These are phyloP conservation scores for Senecio squalidus DNA, from an alignment of 140 eudicot species.

Conservation along the genomic window DNA sequence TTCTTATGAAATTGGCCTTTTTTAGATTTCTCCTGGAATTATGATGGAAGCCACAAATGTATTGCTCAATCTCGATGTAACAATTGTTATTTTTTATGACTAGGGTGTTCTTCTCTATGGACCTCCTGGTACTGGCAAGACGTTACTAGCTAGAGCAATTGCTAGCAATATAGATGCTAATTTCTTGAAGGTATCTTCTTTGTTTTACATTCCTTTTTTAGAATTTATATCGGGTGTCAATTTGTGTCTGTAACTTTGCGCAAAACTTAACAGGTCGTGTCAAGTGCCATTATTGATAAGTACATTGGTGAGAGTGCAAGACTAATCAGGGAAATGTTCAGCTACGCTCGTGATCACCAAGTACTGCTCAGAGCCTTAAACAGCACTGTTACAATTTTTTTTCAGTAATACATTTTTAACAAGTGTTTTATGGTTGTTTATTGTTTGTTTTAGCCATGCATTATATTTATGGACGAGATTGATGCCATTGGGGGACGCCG, in stretches of 20 bases:
- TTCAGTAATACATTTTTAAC: background rate
- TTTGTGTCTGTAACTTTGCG: slow-evolving; percentile 5
- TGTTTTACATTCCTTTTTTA: background rate
- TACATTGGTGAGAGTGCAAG: slow-evolving; percentile 99
- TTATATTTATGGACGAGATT: slow-evolving; percentile 97
- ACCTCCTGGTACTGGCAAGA: slow-evolving; percentile 99
- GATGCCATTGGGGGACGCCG: slow-evolving; percentile 99
- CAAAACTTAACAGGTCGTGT: slow-evolving; percentile 63
- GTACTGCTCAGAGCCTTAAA: slow-evolving; percentile 34
- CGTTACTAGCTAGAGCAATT: slow-evolving; percentile 91
- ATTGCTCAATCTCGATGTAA: background rate
- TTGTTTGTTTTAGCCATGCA: slow-evolving; percentile 65
- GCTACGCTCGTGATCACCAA: slow-evolving; percentile 98
- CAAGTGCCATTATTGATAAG: slow-evolving; percentile 96
- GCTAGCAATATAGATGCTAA: slow-evolving; percentile 98
- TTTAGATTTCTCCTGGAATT: background rate
- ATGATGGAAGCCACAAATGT: background rate
- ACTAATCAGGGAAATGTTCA: slow-evolving; percentile 93
- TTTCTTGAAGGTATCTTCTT: slow-evolving; percentile 59
- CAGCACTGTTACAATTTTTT: background rate
- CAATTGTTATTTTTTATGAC: background rate
- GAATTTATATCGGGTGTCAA: background rate
- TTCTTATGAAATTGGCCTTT: too few species aligned
- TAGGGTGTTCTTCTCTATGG: slow-evolving; percentile 99
- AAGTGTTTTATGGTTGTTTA: background rate